Base-by-base conservation (phyloP, 1,139 yeast species). In the Magnusiomyces paraingens region DNA sequence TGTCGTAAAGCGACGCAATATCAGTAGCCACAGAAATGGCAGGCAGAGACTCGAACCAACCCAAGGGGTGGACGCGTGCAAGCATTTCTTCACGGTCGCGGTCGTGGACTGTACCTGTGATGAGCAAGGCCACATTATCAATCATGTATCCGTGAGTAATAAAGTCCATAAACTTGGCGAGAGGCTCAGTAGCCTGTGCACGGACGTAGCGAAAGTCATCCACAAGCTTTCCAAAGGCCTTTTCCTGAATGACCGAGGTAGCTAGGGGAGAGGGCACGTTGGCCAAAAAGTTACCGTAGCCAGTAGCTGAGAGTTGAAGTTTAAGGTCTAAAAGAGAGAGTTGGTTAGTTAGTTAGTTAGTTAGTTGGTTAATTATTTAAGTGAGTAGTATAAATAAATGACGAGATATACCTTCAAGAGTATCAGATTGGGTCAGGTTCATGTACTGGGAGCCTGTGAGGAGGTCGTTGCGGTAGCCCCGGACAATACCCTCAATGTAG, bases 41-140 rank as follows among this genome's bases (percentile, higher is more conserved):
- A 32, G 99, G 99, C 62, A 94, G 80, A 2, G 98, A 93, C 64
- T 93, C 99, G 68, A 94, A 94, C 96, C 97, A 90, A 46, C 99
- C 99, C 61, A 94, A 76, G 1, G 99, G 99, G 68, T 93, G 96
- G 69, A 97, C 89, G 67, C 96, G 84, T 57, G 82, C 81, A 65
- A 93, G 78, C 56, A 93, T 84, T 65, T 93, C 99, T 50, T 82
- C 74, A 67, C 87, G 82, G 70, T 94, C 96, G 66, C 98, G 81
- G 66, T 91, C 96, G 67, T 94, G 99, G 58, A 93, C 81, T 0
- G 99, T 90, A 40, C 99, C 99, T 1, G 98, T 91, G 65, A 94
- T 91, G 85, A 94, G 86, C 65, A 94, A 77, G 32, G 94, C 88
- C 47, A 93, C 96, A 69, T 94, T 94, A 73, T 94, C 99, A 68